Evolutionary conservation across 2,329 filamentous ascomycete genomes (phyloP).

Genomic region (Alternaria rosae): DNA sequence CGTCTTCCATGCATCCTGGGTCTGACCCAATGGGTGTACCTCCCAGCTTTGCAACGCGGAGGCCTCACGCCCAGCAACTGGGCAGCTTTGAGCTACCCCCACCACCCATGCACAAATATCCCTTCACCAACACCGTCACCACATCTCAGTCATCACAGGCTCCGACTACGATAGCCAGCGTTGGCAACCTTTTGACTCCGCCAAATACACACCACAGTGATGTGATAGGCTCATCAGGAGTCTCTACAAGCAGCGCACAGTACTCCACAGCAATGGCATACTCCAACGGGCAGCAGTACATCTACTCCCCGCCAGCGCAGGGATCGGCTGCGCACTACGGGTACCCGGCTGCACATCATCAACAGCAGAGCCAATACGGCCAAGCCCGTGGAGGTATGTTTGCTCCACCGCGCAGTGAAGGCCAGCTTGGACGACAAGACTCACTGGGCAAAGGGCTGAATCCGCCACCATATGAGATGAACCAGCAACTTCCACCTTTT

Average conservation of each 20-base stretch:
- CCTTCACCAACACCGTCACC: constrained; percentile 50
- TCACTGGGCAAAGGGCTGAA: constrained; percentile 72
- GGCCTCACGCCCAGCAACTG: constrained; percentile 72
- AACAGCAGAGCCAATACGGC: constrained; percentile 45
- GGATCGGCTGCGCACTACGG: constrained; percentile 64
- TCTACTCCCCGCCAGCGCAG: constrained; percentile 64
- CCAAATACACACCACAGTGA: constrained; percentile 67
- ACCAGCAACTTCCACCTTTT: constrained; percentile 66
- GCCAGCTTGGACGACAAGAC: constrained; percentile 61
- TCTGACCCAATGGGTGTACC: constrained; percentile 67
- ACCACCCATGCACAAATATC: constrained; percentile 65
- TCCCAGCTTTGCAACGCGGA: constrained; percentile 73
- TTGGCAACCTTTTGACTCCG: constrained; percentile 69
- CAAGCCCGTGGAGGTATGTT: constrained; percentile 58
- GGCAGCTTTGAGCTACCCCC: constrained; percentile 72
- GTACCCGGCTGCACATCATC: constrained; percentile 52
- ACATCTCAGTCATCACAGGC: constrained; percentile 57
- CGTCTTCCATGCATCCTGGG: constrained; percentile 68
- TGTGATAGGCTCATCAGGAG: constrained; percentile 67
- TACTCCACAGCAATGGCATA: constrained; percentile 65
- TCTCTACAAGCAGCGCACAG: constrained; percentile 64
- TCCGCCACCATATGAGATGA: constrained; percentile 71
- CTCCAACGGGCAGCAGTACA: constrained; percentile 69
- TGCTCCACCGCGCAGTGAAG: constrained; percentile 61
- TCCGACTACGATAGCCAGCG: constrained; percentile 58